Conservation (phyloP, 345 rosid genomes). For the Boechera retrofracta region DNA sequence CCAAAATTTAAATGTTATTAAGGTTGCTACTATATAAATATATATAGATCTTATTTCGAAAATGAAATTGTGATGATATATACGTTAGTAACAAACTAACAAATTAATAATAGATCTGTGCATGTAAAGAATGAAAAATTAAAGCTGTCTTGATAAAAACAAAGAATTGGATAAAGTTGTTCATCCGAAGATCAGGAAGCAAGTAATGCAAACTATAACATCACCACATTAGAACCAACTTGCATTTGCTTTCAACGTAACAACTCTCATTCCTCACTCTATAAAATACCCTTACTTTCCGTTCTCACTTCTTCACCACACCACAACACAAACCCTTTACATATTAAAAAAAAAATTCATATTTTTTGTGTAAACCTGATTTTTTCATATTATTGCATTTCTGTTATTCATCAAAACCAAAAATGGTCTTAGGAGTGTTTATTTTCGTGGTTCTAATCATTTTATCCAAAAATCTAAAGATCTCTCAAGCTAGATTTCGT, state of each 20-base stretch:
- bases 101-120: no score
- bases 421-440: conserved; percentile 26
- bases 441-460: conserved; percentile 7
- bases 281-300: neutral
- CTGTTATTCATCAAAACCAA: neutral
- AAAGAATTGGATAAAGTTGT: neutral
- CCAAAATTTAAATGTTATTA: no score
- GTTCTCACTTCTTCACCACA: conserved; percentile 20
- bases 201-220: conserved; percentile 4
- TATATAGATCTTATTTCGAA: neutral
- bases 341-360: neutral
- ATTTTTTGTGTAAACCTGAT: neutral
- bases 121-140: neutral
- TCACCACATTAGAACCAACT: conserved; percentile 4
- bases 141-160: neutral
- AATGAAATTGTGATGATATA: neutral
- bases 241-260: conserved; percentile 13
- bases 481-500: conserved; percentile 29
- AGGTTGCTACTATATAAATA: neutral
- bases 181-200: neutral
- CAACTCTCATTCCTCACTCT: neutral
- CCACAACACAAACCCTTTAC: neutral
- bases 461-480: conserved; percentile 13
- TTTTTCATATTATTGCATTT: neutral
- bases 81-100: no score